phyloP scores from a whole-genome alignment of 208 protist genomes.

The Leishmania gerbilli region DNA sequence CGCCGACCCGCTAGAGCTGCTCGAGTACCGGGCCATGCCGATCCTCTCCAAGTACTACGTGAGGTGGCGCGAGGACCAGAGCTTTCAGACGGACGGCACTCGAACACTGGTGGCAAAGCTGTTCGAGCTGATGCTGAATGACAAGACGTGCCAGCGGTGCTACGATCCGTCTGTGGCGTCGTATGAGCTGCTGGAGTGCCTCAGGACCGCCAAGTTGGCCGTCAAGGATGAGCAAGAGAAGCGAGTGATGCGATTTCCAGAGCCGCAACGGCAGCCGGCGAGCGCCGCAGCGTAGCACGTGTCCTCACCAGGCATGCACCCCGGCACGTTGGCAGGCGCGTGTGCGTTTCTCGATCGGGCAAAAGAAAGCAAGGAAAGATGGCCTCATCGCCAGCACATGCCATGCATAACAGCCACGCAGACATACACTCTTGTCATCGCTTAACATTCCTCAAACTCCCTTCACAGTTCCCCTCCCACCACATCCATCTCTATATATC shows the following conservation, averaged over 20 bases:
- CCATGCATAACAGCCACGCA: neutral
- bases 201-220: slow-evolving; percentile 66
- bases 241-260: slow-evolving; percentile 6
- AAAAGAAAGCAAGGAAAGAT: neutral
- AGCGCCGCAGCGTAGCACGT: neutral
- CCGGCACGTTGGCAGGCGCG: neutral
- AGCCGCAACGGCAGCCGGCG: neutral
- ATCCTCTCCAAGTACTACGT: slow-evolving; percentile 88
- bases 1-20: slow-evolving; percentile 66
- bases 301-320: too few relatives aligned
- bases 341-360: neutral
- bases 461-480: neutral
- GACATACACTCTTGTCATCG: slow-evolving; percentile 1
- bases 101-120: slow-evolving; percentile 56
- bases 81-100: slow-evolving; percentile 80
- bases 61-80: slow-evolving; percentile 72
- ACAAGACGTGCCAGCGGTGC: slow-evolving; percentile 79
- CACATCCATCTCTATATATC: neutral
- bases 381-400: neutral
- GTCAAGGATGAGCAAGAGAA: slow-evolving; percentile 50
- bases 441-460: neutral
- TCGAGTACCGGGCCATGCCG: slow-evolving; percentile 88
- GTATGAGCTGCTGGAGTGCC: slow-evolving; percentile 80
- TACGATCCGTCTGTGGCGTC: slow-evolving; percentile 84
- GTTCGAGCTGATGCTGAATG: slow-evolving; percentile 77